phyloP scores from a whole-genome alignment of 2,329 filamentous ascomycete genomes.

The Aurifilum marmelostoma region DNA sequence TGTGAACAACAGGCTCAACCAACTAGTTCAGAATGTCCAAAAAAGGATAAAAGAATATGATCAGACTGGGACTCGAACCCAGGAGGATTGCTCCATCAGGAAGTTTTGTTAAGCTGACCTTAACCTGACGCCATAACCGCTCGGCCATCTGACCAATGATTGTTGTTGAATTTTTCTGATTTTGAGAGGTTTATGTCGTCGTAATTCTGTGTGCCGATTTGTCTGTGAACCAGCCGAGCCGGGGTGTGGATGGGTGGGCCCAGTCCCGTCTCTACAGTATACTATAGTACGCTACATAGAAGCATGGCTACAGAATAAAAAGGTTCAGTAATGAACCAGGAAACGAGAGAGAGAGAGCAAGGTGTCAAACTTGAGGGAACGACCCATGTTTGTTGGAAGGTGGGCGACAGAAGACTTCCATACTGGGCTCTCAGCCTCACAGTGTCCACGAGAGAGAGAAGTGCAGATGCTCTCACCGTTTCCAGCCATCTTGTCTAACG shows the following conservation, averaged over 20 bases:
- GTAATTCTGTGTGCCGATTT: not conserved
- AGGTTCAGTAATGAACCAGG: too few relatives aligned
- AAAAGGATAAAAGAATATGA: not conserved
- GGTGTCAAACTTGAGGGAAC: not conserved
- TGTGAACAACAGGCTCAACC: not conserved
- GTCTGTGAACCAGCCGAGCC: conserved; percentile 1
- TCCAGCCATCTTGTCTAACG: too few relatives aligned
- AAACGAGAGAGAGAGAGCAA: too few relatives aligned
- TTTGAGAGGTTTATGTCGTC: not conserved
- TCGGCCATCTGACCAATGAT: conserved; percentile 11
- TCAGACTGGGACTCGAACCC: conserved; percentile 5
- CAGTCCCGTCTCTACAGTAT: not conserved
- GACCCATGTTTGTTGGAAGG: not conserved
- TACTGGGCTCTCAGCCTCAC: too few relatives aligned
- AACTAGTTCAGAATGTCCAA: not conserved
- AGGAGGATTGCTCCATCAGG: conserved; percentile 8
- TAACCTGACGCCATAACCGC: conserved; percentile 15
- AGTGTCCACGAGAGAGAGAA: too few relatives aligned
- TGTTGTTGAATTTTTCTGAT: not conserved
- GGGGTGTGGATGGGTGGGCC: not conserved
- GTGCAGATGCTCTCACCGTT: too few relatives aligned
- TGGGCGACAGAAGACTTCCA: not conserved
- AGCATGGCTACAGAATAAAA: not conserved
- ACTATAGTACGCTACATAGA: not conserved
- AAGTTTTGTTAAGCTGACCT: conserved; percentile 7